Percentiles rank a stretch among this genome's conserved stretches.
Evolutionary conservation across 352 stramenopile species (phyloP).

Genomic region (Phytophthora kernoviae): DNA sequence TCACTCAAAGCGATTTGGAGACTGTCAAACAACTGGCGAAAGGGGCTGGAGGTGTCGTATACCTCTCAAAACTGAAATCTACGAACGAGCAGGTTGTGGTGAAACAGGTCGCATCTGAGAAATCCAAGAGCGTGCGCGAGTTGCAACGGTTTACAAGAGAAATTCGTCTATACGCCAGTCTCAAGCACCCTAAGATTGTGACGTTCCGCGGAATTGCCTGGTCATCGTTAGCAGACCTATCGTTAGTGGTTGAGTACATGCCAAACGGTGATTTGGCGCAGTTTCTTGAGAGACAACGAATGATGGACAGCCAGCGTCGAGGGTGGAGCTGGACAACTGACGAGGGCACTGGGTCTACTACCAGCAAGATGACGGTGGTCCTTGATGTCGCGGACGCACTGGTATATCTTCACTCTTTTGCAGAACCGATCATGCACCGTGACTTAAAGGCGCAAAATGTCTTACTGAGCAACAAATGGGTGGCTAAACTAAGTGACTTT

Average conservation of each 20-base stretch:
- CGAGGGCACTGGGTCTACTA: constrained; percentile 24
- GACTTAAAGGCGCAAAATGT: constrained; percentile 70
- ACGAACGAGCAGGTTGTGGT: constrained; percentile 44
- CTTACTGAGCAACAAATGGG: constrained; percentile 47
- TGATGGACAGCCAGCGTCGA: constrained; percentile 33
- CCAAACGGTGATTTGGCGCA: constrained; percentile 42
- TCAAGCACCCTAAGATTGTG: constrained; percentile 59
- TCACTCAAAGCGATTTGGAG: constrained; percentile 52
- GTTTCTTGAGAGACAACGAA: constrained; percentile 32
- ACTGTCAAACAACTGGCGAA: constrained; percentile 44
- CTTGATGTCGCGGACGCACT: constrained; percentile 44
- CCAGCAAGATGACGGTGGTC: constrained; percentile 39
- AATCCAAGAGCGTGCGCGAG: constrained; percentile 44
- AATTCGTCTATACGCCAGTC: constrained; percentile 52
- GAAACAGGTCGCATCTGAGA: constrained; percentile 57
- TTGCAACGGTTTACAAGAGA: constrained; percentile 52
- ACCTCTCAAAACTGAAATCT: constrained; percentile 38
- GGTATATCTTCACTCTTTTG: constrained; percentile 50
- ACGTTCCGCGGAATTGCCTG: constrained; percentile 51
- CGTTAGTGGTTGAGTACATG: constrained; percentile 59
- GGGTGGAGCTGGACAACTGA: constrained; percentile 39
- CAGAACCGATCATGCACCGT: constrained; percentile 51
- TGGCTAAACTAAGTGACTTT: constrained; percentile 67
- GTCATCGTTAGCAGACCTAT: constrained; percentile 50
- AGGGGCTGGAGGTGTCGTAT: constrained; percentile 60